phyloP scores from a whole-genome alignment of 345 rosid genomes.

The Salix koriyanagi region DNA sequence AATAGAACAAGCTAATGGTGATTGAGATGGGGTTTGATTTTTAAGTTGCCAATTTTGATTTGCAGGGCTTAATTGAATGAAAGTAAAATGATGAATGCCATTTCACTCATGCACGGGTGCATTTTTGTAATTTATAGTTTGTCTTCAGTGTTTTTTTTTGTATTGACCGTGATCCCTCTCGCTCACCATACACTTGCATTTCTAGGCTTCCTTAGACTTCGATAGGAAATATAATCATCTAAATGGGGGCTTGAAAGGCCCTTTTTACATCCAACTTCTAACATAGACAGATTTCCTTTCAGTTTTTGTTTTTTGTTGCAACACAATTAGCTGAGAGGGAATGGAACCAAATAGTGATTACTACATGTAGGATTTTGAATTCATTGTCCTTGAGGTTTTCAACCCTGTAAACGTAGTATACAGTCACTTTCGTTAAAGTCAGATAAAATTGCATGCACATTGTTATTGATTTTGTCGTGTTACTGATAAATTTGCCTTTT shows the following conservation, averaged over 20 bases:
- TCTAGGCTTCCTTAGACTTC: neutral
- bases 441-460: neutral
- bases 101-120: neutral
- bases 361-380: neutral
- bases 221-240: neutral
- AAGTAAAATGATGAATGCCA: neutral
- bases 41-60: neutral
- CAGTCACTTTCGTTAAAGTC: neutral
- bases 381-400: neutral
- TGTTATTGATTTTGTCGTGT: neutral
- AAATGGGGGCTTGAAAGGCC: neutral
- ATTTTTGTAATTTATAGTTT: neutral
- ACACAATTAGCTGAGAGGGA: neutral
- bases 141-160: neutral
- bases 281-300: neutral
- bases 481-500: neutral
- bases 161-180: neutral
- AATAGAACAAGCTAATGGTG: neutral
- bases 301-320: neutral
- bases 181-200: neutral
- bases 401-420: neutral
- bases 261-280: neutral
- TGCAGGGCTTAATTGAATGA: neutral
- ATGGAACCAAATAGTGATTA: neutral
- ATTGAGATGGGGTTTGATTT: neutral